These are phyloP conservation scores for Stellera chamaejasme DNA, from an alignment of 345 rosid species.

Conservation along the genomic window DNA sequence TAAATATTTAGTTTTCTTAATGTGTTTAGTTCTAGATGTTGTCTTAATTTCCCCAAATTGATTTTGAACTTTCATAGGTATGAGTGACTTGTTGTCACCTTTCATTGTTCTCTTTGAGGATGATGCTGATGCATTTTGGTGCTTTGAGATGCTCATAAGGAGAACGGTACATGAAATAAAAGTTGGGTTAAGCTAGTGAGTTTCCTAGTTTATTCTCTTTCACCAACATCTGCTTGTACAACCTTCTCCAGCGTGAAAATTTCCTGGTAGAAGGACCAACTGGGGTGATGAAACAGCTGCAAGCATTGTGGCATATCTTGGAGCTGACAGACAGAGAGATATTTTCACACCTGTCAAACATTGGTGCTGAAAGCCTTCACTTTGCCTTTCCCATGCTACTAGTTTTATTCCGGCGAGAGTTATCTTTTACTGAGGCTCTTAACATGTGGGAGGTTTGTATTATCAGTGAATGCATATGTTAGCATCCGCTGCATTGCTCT, in stretches of 20 bases:
- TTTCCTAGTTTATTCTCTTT: conserved; percentile 11
- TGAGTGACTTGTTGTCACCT: conserved; percentile 95
- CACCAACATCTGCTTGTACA: conserved; percentile 14
- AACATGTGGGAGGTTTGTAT: conserved; percentile 84
- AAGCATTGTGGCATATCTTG: conserved; percentile 75
- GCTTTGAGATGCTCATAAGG: conserved; percentile 96
- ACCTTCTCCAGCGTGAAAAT: conserved; percentile 59
- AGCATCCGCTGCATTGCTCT: too few species aligned
- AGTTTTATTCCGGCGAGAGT: conserved; percentile 77
- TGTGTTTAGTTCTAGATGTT: background rate
- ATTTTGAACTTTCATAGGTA: conserved; percentile 44
- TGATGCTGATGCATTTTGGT: conserved; percentile 95
- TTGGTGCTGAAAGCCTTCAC: conserved; percentile 96
- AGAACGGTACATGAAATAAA: conserved; percentile 54
- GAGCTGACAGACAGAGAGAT: conserved; percentile 78
- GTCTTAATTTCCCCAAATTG: conserved; percentile 13
- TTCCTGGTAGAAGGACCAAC: conserved; percentile 91
- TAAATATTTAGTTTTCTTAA: conserved; percentile 1
- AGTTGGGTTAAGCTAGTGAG: conserved; percentile 9
- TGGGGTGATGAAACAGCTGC: conserved; percentile 86
- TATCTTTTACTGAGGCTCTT: conserved; percentile 76
- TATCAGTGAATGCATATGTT: background rate
- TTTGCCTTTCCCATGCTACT: conserved; percentile 93
- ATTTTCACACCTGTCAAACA: conserved; percentile 60
- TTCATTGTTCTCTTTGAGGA: conserved; percentile 90